Conservation (phyloP, 2,329 filamentous ascomycete genomes). For the Neofusicoccum sp. region DNA sequence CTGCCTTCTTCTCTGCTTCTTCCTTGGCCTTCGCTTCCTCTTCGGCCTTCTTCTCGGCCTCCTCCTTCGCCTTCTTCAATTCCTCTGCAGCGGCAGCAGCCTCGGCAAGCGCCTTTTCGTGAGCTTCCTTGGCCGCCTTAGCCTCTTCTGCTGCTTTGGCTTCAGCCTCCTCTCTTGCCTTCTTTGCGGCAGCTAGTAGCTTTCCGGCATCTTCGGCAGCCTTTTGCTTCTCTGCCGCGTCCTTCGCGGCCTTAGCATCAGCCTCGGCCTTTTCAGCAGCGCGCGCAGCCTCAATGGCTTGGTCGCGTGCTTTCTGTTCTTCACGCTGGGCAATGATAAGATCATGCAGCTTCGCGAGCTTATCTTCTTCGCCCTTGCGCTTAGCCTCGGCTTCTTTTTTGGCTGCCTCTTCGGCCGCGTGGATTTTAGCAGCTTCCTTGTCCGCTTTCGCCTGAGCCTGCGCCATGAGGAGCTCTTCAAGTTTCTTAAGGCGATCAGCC, state of each 20-base stretch:
- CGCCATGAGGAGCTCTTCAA: constrained; percentile 35
- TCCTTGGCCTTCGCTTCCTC: constrained; percentile 42
- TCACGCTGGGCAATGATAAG: constrained; percentile 44
- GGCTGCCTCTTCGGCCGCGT: constrained; percentile 33
- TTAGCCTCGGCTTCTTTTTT: constrained; percentile 29
- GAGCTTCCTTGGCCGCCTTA: constrained; percentile 27
- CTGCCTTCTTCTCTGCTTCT: constrained; percentile 47
- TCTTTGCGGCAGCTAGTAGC: constrained; percentile 31
- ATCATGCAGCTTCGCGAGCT: constrained; percentile 33
- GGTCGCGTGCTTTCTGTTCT: constrained; percentile 38
- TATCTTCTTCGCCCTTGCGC: constrained; percentile 36
- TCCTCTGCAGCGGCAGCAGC: constrained; percentile 51
- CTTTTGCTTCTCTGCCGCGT: constrained; percentile 48
- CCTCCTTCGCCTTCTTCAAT: constrained; percentile 53
- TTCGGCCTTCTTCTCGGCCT: constrained; percentile 48
- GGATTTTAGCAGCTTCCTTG: constrained; percentile 36
- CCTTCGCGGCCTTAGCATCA: constrained; percentile 51
- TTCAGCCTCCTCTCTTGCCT: constrained; percentile 33
- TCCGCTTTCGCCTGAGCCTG: constrained; percentile 37
- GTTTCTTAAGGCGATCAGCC: constrained; percentile 35
- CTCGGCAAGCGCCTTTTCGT: constrained; percentile 35
- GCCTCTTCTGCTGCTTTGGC: constrained; percentile 31
- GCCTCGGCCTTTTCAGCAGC: constrained; percentile 33
- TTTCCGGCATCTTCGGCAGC: constrained; percentile 35
- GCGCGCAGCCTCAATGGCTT: constrained; percentile 28